Evolutionary conservation across 2,329 filamentous ascomycete species (phyloP), one percentile per base, ranked within the genome.

Genomic region (Ambrosiella xylebori): DNA sequence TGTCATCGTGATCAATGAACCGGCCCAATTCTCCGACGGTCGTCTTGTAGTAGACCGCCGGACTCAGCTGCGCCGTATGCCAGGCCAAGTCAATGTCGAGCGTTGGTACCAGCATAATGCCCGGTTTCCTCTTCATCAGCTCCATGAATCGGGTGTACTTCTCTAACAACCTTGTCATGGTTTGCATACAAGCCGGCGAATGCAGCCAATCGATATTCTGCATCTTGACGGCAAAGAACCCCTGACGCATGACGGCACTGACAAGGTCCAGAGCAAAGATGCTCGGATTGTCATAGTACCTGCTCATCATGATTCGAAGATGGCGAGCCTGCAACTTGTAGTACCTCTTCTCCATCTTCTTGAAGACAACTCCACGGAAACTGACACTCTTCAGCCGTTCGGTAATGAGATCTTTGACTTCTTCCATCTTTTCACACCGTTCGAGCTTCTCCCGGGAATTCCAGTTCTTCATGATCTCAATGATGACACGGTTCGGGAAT

Each of bases 1-100:
- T 91, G 72, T 94, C 88, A 67, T 93, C 84, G 65, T 94, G 88
- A 65, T 90, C 82, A 63, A 91, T 77, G 65, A 88, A 87, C 54
- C 76, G 79, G 1, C 60, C 61, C 0, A 74, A 76, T 19, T 67
- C 66, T 0, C 55, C 57, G 1, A 75, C 65, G 1, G 78, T 83
- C 65, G 78, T 83, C 2, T 66, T 60, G 64, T 80, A 84, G 69
- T 93, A 93, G 2, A 71, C 65, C 1, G 66, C 64, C 0, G 86
- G 84, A 7, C 72, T 77, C 2, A 91, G 77, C 66, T 91, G 85
- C 64, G 91, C 86, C 0, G 86, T 91, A 66, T 94, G 88, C 85
- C 85, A 89, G 0, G 79, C 84, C 0, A 89, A 71, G 65, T 89
- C 85, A 4, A 89, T 75, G 62, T 89, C 86, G 0, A 88, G 72